A percentile compares a stretch with the other conserved stretches of the same genome.
These are phyloP conservation scores for Podosphaera aphanis DNA, from an alignment of 2,329 filamentous ascomycete genomes.

Conservation along the genomic window DNA sequence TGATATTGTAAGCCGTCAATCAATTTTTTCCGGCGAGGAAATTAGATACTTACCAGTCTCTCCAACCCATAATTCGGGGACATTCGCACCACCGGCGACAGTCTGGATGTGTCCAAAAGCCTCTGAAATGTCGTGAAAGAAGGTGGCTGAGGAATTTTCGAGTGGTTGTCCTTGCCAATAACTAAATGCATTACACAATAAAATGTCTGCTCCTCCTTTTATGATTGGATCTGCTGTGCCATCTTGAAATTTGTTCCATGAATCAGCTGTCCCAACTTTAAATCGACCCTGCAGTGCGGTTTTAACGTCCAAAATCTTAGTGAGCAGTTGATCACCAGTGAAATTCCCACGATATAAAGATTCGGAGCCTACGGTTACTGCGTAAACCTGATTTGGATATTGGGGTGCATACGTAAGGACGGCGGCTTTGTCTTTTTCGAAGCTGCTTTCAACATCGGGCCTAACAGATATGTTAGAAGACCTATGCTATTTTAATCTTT, in stretches of 20 bases:
- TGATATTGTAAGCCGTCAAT: conserved; percentile 1
- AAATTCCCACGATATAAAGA: conserved; percentile 45
- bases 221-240: conserved; percentile 43
- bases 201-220: conserved; percentile 29
- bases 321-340: conserved; percentile 32
- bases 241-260: conserved; percentile 49
- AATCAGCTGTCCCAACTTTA: conserved; percentile 44
- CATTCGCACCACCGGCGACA: conserved; percentile 26
- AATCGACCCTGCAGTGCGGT: conserved; percentile 25
- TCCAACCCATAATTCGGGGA: conserved; percentile 43
- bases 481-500: neutral
- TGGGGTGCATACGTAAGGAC: conserved; percentile 25
- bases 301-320: conserved; percentile 38
- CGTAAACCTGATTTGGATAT: conserved; percentile 36
- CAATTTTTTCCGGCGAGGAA: neutral
- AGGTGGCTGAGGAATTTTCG: conserved; percentile 30
- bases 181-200: conserved; percentile 42
- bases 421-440: conserved; percentile 34
- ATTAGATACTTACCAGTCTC: conserved; percentile 26
- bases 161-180: conserved; percentile 46
- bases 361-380: conserved; percentile 48
- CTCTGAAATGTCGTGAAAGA: conserved; percentile 43
- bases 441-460: conserved; percentile 39
- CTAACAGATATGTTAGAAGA: conserved; percentile 15
- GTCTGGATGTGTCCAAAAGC: conserved; percentile 38